Evolutionary conservation across 164 flowering plant species (phyloP).

Genomic region (Liquidambar formosana): DNA sequence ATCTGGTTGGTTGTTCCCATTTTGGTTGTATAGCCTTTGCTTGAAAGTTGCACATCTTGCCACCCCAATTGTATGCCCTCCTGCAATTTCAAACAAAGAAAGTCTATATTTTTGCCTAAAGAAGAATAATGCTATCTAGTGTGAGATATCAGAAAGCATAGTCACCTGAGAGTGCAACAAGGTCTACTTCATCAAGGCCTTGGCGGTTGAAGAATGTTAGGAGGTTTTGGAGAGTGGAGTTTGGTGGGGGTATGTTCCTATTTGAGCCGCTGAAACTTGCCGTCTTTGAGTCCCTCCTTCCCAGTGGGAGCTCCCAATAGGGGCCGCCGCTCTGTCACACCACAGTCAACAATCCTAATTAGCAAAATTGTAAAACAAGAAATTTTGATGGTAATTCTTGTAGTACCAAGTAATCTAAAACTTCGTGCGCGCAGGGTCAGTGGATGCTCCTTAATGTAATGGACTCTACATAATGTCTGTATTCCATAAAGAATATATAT

Average conservation of each 20-base stretch:
- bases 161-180: slow-evolving; percentile 92
- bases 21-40: slow-evolving; percentile 88
- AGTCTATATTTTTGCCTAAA: too few species aligned
- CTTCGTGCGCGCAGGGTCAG: too few species aligned
- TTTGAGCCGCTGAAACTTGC: slow-evolving; percentile 75
- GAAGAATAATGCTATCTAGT: too few species aligned
- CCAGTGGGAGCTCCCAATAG: slow-evolving; percentile 80
- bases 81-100: slow-evolving; percentile 28
- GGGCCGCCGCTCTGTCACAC: slow-evolving; percentile 81
- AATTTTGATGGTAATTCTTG: too few species aligned
- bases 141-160: too few species aligned
- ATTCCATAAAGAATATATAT: too few species aligned
- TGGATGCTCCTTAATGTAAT: too few species aligned
- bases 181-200: slow-evolving; percentile 79
- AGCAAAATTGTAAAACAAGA: too few species aligned
- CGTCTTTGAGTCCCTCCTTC: slow-evolving; percentile 84
- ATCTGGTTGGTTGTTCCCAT: slow-evolving; percentile 77
- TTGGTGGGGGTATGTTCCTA: slow-evolving; percentile 77
- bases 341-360: neutral
- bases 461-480: too few species aligned
- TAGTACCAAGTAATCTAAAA: too few species aligned
- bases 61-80: slow-evolving; percentile 83
- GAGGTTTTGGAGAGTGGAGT: slow-evolving; percentile 72
- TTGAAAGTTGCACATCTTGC: slow-evolving; percentile 83
- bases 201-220: slow-evolving; percentile 60